Percentiles rank a stretch among this genome's conserved stretches.
Evolutionary conservation across 192 early-diverging fungal species (phyloP).

Genomic region (Entomortierella beljakovae): DNA sequence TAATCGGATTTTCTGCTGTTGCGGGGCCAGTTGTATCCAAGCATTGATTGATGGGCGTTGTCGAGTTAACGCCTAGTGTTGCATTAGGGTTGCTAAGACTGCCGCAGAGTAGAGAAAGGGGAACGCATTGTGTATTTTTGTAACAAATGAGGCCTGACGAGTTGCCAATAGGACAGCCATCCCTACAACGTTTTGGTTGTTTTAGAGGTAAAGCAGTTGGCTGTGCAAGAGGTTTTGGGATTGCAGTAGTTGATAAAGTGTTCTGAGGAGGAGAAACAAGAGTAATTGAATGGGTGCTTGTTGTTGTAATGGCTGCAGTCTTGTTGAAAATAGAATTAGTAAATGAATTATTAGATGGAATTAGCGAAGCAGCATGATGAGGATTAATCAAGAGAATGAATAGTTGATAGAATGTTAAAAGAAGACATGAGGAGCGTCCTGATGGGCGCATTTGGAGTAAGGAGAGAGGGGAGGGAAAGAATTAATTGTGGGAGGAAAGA

Average conservation of each 20-base stretch:
- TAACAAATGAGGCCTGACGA: slow-evolving; percentile 14
- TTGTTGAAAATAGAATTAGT: neutral
- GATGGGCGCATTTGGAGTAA: slow-evolving; percentile 2
- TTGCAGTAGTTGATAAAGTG: neutral
- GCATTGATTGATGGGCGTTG: neutral
- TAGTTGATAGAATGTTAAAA: too few species aligned
- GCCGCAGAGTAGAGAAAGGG: slow-evolving; percentile 10
- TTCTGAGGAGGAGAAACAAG: neutral
- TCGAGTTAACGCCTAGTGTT: neutral
- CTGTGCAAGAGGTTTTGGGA: neutral
- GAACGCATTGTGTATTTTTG: slow-evolving; percentile 26
- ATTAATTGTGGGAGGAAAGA: neutral
- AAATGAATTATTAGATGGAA: neutral
- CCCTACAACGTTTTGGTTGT: neutral
- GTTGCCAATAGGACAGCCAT: slow-evolving; percentile 6
- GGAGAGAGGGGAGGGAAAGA: neutral
- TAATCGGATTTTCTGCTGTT: neutral
- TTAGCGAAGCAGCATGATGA: too few species aligned
- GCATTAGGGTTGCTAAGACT: neutral
- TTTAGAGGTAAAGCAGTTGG: neutral
- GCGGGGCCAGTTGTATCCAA: slow-evolving; percentile 3
- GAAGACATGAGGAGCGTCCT: neutral
- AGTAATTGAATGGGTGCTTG: neutral
- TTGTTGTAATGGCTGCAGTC: neutral
- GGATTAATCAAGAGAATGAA: neutral